A percentile compares a stretch with the other conserved stretches of the same genome.
Conservation (phyloP, 2,329 filamentous ascomycete species). For the Fusarium anthophilum region DNA sequence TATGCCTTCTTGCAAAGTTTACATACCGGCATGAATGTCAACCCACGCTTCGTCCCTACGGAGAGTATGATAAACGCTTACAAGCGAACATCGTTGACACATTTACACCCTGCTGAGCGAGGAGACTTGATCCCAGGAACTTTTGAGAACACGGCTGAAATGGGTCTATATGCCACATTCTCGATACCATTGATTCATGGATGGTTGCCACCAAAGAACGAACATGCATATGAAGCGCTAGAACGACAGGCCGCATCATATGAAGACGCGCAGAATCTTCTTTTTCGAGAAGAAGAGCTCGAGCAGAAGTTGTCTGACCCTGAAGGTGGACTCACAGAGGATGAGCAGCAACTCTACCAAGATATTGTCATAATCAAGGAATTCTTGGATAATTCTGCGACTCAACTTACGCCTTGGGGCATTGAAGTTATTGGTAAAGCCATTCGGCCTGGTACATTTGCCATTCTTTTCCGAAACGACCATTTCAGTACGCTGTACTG, state of each 20-base stretch:
- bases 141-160: conserved; percentile 88
- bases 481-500: conserved; percentile 96
- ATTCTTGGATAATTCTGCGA: conserved; percentile 82
- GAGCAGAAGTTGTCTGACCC: conserved; percentile 73
- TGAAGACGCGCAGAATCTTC: conserved; percentile 88
- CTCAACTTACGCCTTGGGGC: conserved; percentile 86
- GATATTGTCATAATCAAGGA: conserved; percentile 86
- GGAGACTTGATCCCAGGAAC: conserved; percentile 68
- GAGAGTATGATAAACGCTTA: conserved; percentile 57
- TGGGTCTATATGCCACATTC: conserved; percentile 92
- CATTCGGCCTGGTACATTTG: conserved; percentile 80
- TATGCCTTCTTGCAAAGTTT: conserved; percentile 88
- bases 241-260: conserved; percentile 82
- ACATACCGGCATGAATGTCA: conserved; percentile 98
- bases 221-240: conserved; percentile 75
- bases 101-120: conserved; percentile 62
- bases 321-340: conserved; percentile 65
- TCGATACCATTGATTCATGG: conserved; percentile 89
- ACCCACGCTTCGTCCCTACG: conserved; percentile 82
- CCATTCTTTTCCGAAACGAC: conserved; percentile 95
- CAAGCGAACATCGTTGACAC: conserved; percentile 62
- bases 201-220: conserved; percentile 79
- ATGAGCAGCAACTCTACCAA: conserved; percentile 82
- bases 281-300: conserved; percentile 89
- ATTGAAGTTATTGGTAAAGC: conserved; percentile 77